Conservation (phyloP, 2,329 filamentous ascomycete genomes). For the Pyrenophora tritici-repentis region DNA sequence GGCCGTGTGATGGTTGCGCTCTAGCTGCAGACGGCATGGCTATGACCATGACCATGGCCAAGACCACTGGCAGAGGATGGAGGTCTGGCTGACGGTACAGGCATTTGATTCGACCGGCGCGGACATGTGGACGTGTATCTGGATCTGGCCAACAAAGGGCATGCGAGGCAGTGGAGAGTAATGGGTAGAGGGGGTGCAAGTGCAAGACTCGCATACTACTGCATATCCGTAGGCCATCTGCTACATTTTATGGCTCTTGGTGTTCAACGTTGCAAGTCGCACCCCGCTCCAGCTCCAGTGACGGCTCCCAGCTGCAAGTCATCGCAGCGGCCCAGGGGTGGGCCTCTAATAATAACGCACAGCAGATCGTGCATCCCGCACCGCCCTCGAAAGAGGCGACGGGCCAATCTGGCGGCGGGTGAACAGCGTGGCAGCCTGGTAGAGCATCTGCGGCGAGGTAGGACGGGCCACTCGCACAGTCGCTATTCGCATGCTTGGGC, state of each 20-base stretch:
- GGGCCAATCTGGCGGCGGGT: constrained; percentile 20
- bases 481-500: constrained; percentile 16
- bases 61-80: constrained; percentile 4
- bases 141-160: background rate
- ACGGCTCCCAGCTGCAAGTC: constrained; percentile 22
- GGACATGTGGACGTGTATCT: background rate
- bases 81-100: background rate
- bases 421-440: constrained; percentile 35
- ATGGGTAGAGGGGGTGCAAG: background rate
- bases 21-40: constrained; percentile 10
- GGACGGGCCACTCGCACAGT: constrained; percentile 32
- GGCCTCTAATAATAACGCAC: constrained; percentile 33
- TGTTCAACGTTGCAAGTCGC: no score
- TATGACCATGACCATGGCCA: background rate
- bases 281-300: constrained; percentile 6
- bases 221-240: background rate
- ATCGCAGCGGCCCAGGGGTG: constrained; percentile 13
- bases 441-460: constrained; percentile 29
- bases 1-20: constrained; percentile 2
- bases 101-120: constrained; percentile 9
- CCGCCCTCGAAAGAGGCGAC: constrained; percentile 14
- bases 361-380: constrained; percentile 30
- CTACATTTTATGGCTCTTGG: no score
- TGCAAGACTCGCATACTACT: background rate
- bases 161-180: background rate